Percentiles rank a stretch among this genome's conserved stretches.
Evolutionary conservation across 352 stramenopile genomes (phyloP).

Genomic region (Blastocystis sp.): DNA sequence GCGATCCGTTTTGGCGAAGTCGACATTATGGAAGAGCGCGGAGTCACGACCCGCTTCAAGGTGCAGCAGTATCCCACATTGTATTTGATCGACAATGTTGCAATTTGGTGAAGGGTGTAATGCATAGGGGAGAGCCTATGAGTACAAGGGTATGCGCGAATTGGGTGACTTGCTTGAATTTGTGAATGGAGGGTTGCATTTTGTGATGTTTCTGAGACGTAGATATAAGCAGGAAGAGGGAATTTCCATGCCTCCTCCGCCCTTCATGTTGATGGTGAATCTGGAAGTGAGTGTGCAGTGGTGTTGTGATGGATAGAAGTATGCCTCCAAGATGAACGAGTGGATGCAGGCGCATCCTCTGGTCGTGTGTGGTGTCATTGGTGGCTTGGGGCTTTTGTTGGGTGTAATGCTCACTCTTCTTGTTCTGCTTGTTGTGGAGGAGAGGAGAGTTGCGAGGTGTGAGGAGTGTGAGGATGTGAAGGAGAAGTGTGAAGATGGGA

Average conservation of each 20-base stretch:
- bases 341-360: conserved; percentile 4
- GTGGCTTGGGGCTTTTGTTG: neutral
- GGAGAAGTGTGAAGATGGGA: no score
- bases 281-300: neutral
- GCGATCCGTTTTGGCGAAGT: conserved; percentile 18
- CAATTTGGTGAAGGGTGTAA: neutral
- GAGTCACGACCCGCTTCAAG: conserved; percentile 22
- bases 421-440: conserved; percentile 9
- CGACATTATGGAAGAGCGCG: conserved; percentile 39
- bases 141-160: neutral
- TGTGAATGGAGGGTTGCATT: conserved; percentile 9
- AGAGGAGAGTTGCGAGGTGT: neutral
- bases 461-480: neutral
- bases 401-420: neutral
- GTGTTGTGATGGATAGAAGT: conserved; percentile 25
- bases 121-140: conserved; percentile 24
- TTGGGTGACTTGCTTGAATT: neutral
- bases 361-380: neutral
- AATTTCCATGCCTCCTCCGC: neutral
- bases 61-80: conserved; percentile 32
- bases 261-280: neutral
- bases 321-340: conserved; percentile 1
- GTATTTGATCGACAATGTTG: conserved; percentile 9
- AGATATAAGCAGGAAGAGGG: conserved; percentile 10
- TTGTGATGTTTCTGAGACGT: neutral